Base-by-base conservation (phyloP, 495 filamentous ascomycete species). In the Neurospora tetraspora region DNA sequence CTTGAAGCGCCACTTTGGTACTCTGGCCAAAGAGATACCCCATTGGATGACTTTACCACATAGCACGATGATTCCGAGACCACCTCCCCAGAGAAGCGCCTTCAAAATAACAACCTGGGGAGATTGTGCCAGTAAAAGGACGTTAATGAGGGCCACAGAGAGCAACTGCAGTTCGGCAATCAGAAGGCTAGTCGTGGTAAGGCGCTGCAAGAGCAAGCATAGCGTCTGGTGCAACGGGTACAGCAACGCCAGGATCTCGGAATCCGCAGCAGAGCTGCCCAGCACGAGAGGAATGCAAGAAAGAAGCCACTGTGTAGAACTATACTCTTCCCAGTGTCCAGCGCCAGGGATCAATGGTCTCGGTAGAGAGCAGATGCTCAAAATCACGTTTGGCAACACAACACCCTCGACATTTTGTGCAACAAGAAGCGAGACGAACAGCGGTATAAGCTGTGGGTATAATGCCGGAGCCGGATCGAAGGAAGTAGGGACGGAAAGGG, bases 381-480 rank as follows among this genome's bases (percentile, higher is more conserved):
- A 86, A 38, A 97, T 83, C 42, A 98, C 86, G 75, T 96, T 98
- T 4, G 92, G 88, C 38, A 95, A 81, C 7, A 98, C 77, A 37
- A 89, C 80, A 11, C 83, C 83, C 31, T 85, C 75, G 39, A 84
- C 83, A 68, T 85, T 82, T 27, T 86, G 84, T 36, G 89, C 86
- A n/a, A 97, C 84, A 18, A 94, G 91, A 6, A 96, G 80, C 5
- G 96, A 91, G 42, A 97, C 90, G 23, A 93, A 85, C 9, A 96
- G 76, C 3, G 96, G 93, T 9, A 97, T 84, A 0, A 91, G 74
- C 1, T 90, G 83, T 3, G 96, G 96, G 77, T 98, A 99, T 23
- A 99, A 83, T 10, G 98, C 82, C 7, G 96, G 93, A 18, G 96
- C 96, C 3, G 94, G 96, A 77, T 99, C 96, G 79, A 98, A 97